These are phyloP conservation scores for Citrus inodora DNA, from an alignment of 345 rosid species.

Conservation along the genomic window DNA sequence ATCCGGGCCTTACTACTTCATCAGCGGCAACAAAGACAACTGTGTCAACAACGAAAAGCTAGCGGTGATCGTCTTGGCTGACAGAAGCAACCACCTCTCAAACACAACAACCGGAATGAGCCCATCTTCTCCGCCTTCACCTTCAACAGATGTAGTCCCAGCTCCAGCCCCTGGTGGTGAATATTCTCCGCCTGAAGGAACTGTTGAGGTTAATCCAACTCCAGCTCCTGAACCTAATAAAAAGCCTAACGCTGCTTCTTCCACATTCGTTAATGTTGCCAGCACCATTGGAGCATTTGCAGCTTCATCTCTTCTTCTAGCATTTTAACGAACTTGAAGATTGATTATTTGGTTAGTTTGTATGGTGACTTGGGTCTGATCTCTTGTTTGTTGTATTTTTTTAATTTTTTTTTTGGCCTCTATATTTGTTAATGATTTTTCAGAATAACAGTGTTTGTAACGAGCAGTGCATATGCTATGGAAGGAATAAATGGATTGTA, in stretches of 20 bases:
- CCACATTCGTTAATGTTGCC: conserved; percentile 19
- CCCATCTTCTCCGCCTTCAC: conserved; percentile 27
- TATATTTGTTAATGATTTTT: conserved; percentile 24
- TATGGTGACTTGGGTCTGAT: neutral
- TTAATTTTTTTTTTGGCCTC: neutral
- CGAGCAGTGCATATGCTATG: conserved; percentile 1
- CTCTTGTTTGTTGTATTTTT: neutral
- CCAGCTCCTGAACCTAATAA: conserved; percentile 40
- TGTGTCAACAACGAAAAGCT: conserved; percentile 72
- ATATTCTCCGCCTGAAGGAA: conserved; percentile 43
- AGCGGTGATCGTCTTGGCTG: conserved; percentile 56
- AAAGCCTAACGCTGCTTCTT: conserved; percentile 39
- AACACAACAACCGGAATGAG: conserved; percentile 9
- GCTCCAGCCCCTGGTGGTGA: conserved; percentile 49
- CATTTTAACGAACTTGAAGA: conserved; percentile 9
- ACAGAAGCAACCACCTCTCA: conserved; percentile 37
- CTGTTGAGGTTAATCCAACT: conserved; percentile 40
- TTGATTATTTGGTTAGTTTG: neutral
- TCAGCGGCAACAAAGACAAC: conserved; percentile 69
- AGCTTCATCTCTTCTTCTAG: conserved; percentile 49
- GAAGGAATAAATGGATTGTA: conserved; percentile 20
- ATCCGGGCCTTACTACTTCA: conserved; percentile 69
- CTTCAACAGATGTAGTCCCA: conserved; percentile 23
- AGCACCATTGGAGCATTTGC: conserved; percentile 44
- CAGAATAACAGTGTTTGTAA: neutral